Percentiles rank a stretch among this genome's conserved stretches.
phyloP scores from a whole-genome alignment of 2,329 filamentous ascomycete genomes.

The Pyrenophora tritici-repentis region DNA sequence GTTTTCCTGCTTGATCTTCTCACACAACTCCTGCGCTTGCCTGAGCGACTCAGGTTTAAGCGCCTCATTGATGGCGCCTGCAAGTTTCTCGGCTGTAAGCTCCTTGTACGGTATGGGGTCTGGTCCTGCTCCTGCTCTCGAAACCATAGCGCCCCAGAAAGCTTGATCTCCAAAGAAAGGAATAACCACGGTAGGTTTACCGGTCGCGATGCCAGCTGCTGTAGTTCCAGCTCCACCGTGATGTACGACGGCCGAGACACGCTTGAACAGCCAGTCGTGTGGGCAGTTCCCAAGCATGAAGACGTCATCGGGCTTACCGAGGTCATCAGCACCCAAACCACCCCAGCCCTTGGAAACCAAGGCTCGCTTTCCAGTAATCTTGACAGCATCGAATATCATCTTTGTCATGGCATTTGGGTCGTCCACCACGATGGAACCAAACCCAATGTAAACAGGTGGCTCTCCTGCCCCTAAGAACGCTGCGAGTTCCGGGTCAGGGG shows the following conservation, averaged over 20 bases:
- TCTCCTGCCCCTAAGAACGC: slow-evolving; percentile 47
- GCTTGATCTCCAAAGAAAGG: slow-evolving; percentile 68
- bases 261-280: slow-evolving; percentile 87
- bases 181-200: slow-evolving; percentile 79
- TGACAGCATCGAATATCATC: slow-evolving; percentile 50
- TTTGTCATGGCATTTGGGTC: slow-evolving; percentile 50
- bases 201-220: slow-evolving; percentile 80
- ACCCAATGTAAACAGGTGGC: slow-evolving; percentile 50
- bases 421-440: slow-evolving; percentile 50
- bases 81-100: slow-evolving; percentile 47
- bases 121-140: slow-evolving; percentile 48
- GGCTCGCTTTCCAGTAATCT: slow-evolving; percentile 70
- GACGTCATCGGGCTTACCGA: slow-evolving; percentile 71
- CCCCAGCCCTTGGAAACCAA: slow-evolving; percentile 89
- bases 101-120: slow-evolving; percentile 48
- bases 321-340: slow-evolving; percentile 71
- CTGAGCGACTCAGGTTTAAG: slow-evolving; percentile 45
- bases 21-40: slow-evolving; percentile 43
- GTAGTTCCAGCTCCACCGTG: slow-evolving; percentile 89
- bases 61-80: slow-evolving; percentile 45
- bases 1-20: slow-evolving; percentile 46
- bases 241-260: slow-evolving; percentile 80
- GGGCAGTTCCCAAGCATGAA: slow-evolving; percentile 85
- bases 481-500: slow-evolving; percentile 47
- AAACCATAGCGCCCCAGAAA: slow-evolving; percentile 51